phyloP scores from a whole-genome alignment of 495 filamentous ascomycete genomes.

The Talaromyces borbonicus region DNA sequence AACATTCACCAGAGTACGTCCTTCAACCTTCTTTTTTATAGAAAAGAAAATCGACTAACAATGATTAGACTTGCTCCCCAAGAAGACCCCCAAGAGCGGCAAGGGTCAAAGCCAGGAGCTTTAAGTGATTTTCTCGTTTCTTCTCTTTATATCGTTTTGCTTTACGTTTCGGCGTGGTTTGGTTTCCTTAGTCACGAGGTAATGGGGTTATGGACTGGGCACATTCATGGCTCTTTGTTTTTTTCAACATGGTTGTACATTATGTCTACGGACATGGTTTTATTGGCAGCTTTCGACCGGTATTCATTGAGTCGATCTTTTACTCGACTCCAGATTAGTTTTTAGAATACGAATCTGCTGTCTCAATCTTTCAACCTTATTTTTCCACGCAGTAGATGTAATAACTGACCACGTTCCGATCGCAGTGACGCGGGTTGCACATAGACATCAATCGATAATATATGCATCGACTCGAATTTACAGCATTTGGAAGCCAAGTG shows the following conservation, averaged over 20 bases:
- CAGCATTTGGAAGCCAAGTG: too few species aligned
- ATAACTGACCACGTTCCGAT: too few species aligned
- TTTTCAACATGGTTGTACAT: slow-evolving; percentile 83
- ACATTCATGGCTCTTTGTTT: slow-evolving; percentile 64
- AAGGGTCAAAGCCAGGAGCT: slow-evolving; percentile 88
- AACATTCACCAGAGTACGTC: slow-evolving; percentile 96
- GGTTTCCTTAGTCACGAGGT: slow-evolving; percentile 68
- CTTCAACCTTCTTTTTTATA: neutral
- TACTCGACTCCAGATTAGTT: neutral
- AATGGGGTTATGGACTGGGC: slow-evolving; percentile 79
- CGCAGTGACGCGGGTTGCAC: too few species aligned
- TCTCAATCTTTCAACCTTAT: neutral
- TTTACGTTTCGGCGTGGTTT: slow-evolving; percentile 50
- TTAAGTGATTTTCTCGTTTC: slow-evolving; percentile 42
- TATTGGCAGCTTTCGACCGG: slow-evolving; percentile 31
- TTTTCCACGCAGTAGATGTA: too few species aligned
- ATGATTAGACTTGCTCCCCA: slow-evolving; percentile 77
- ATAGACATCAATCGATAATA: too few species aligned
- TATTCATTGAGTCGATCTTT: slow-evolving; percentile 12
- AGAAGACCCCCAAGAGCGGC: slow-evolving; percentile 92
- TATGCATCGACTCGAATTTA: too few species aligned
- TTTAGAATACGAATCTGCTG: slow-evolving; percentile 5
- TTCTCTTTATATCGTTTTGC: slow-evolving; percentile 17
- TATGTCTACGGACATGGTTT: slow-evolving; percentile 63
- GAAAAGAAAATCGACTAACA: slow-evolving; percentile 30